phyloP scores from a whole-genome alignment of 2,329 filamentous ascomycete genomes.

The Lachnellula willkommii region DNA sequence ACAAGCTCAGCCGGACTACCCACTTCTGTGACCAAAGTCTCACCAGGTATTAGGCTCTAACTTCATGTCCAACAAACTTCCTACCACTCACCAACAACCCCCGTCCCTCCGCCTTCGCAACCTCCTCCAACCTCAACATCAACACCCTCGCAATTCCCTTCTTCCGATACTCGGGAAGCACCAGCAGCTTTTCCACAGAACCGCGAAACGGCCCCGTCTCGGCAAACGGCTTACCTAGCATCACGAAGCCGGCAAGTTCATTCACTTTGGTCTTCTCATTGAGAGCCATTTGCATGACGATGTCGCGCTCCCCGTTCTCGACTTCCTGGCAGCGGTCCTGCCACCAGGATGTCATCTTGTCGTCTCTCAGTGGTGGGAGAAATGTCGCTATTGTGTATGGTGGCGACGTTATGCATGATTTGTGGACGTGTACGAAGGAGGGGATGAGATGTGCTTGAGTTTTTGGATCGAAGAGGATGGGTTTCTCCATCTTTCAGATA shows the following conservation, averaged over 20 bases:
- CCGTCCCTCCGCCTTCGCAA: constrained; percentile 45
- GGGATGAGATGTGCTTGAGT: constrained; percentile 48
- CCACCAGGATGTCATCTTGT: constrained; percentile 55
- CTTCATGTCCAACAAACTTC: no score
- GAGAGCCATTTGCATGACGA: constrained; percentile 46
- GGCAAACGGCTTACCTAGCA: constrained; percentile 45
- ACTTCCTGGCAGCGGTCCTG: constrained; percentile 46
- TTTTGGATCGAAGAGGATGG: constrained; percentile 37
- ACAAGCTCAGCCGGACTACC: constrained; percentile 48
- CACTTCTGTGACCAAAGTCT: constrained; percentile 44
- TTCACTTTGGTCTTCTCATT: constrained; percentile 35
- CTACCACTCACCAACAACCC: constrained; percentile 46
- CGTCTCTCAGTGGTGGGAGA: constrained; percentile 51
- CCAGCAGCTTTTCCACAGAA: constrained; percentile 52
- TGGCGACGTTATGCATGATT: constrained; percentile 53
- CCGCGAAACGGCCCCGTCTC: constrained; percentile 54
- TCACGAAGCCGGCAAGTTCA: constrained; percentile 51
- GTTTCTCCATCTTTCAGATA: constrained; percentile 10
- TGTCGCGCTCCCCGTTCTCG: constrained; percentile 41
- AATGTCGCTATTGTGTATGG: constrained; percentile 51
- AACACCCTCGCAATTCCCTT: constrained; percentile 48
- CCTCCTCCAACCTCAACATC: constrained; percentile 49
- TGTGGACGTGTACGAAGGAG: constrained; percentile 54
- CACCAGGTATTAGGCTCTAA: not conserved
- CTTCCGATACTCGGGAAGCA: constrained; percentile 46